Evolutionary conservation across 345 rosid species (phyloP).

Genomic region (Sonneratia alba): DNA sequence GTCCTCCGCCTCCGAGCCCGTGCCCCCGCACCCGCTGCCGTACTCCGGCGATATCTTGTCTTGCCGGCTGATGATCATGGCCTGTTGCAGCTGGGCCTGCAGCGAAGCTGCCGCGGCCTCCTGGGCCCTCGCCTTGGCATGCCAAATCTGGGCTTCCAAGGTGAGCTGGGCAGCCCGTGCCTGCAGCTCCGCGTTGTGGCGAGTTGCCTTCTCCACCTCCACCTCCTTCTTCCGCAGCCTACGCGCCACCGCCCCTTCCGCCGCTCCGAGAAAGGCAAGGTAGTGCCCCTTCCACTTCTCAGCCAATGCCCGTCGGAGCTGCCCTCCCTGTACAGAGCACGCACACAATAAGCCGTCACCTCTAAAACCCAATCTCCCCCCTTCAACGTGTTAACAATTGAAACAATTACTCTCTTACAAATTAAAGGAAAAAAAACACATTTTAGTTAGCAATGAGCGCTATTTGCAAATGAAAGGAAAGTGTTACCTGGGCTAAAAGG

Average conservation of each 20-base stretch:
- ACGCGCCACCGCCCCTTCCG: constrained; percentile 54
- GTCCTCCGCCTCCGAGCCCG: constrained; percentile 43
- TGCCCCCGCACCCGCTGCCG: constrained; percentile 8
- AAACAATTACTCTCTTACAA: too few species aligned
- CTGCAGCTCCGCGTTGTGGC: constrained; percentile 66
- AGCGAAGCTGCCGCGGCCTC: constrained; percentile 72
- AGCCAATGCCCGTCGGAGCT: constrained; percentile 57
- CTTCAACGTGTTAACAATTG: too few species aligned
- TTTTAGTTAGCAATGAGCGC: too few species aligned
- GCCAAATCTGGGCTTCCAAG: constrained; percentile 78
- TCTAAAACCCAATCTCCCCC: neutral
- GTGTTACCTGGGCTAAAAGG: constrained; percentile 63
- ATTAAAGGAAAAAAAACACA: too few species aligned
- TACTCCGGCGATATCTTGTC: constrained; percentile 15
- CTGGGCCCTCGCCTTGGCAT: constrained; percentile 65
- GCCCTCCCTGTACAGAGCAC: constrained; percentile 47
- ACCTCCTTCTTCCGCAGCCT: constrained; percentile 60
- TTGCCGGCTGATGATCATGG: constrained; percentile 23
- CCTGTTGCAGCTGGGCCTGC: constrained; percentile 72
- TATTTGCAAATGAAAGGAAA: neutral
- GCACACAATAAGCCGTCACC: neutral
- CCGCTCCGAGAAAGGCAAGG: constrained; percentile 49
- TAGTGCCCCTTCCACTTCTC: constrained; percentile 71
- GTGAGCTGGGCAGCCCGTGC: constrained; percentile 73
- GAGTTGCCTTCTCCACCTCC: constrained; percentile 62